Conservation (phyloP, 2,329 filamentous ascomycete species). For the Phaeosphaeriaceae sp. region DNA sequence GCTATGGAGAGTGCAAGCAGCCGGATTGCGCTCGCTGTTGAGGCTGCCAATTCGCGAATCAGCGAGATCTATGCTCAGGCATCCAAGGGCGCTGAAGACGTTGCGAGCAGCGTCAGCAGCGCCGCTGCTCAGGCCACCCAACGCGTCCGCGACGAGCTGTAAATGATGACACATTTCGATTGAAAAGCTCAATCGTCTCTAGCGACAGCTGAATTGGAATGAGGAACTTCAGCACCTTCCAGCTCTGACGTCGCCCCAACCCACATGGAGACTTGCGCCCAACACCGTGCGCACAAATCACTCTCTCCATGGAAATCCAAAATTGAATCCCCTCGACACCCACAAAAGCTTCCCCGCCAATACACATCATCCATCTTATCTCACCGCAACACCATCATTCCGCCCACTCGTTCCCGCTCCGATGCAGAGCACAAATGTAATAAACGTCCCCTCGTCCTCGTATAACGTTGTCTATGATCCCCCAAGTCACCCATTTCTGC, state of each 20-base stretch:
- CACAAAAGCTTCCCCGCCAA: background rate
- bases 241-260: background rate
- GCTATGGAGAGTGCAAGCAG: conserved; percentile 55
- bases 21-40: conserved; percentile 51
- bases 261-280: background rate
- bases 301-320: background rate
- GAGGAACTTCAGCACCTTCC: background rate
- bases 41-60: conserved; percentile 53
- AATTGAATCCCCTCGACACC: background rate
- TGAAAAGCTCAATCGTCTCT: background rate
- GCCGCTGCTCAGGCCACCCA: conserved; percentile 50
- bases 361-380: background rate
- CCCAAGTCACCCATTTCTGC: too few species aligned
- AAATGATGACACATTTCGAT: conserved; percentile 6
- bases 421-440: background rate
- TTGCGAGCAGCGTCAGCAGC: conserved; percentile 53
- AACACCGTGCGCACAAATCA: background rate
- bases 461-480: background rate
- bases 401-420: background rate
- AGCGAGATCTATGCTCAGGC: conserved; percentile 48
- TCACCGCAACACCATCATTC: background rate
- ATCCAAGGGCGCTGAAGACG: conserved; percentile 52
- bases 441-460: background rate
- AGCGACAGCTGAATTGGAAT: background rate
- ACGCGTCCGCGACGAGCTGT: conserved; percentile 62